Evolutionary conservation across 1,284 basidiomycete species (phyloP).

Genomic region (Heterobasidion occidentale): DNA sequence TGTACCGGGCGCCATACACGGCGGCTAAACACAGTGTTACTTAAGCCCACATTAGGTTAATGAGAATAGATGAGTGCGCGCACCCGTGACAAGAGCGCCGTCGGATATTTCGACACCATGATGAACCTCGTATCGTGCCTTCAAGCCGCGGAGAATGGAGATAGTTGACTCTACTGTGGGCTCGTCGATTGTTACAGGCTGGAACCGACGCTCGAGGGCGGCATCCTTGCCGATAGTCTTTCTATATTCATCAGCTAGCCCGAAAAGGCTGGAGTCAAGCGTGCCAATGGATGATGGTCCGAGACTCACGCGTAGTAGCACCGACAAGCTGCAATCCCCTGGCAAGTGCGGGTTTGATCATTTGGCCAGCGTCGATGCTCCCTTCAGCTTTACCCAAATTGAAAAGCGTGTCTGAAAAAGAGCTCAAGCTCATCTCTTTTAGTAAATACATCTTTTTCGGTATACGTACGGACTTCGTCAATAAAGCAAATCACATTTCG

Average conservation of each 20-base stretch:
- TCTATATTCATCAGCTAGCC: conserved; percentile 77
- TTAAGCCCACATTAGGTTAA: neutral
- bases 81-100: conserved; percentile 76
- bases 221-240: conserved; percentile 91
- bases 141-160: conserved; percentile 84
- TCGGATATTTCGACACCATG: conserved; percentile 91
- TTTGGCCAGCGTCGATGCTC: conserved; percentile 85
- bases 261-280: neutral
- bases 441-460: conserved; percentile 4
- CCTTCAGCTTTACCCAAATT: conserved; percentile 90
- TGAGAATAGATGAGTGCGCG: neutral
- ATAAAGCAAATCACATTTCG: conserved; percentile 84
- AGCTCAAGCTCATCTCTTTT: neutral
- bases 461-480: conserved; percentile 78
- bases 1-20: conserved; percentile 75
- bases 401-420: conserved; percentile 58
- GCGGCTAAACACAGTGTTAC: conserved; percentile 41
- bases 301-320: conserved; percentile 70
- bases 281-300: neutral
- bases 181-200: conserved; percentile 82
- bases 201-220: conserved; percentile 86
- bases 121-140: conserved; percentile 81
- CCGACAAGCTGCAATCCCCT: conserved; percentile 83
- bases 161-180: conserved; percentile 83
- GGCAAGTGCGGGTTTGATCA: conserved; percentile 86